Base-by-base conservation (phyloP, 139 green algal species). In the Trebouxia sp. region DNA sequence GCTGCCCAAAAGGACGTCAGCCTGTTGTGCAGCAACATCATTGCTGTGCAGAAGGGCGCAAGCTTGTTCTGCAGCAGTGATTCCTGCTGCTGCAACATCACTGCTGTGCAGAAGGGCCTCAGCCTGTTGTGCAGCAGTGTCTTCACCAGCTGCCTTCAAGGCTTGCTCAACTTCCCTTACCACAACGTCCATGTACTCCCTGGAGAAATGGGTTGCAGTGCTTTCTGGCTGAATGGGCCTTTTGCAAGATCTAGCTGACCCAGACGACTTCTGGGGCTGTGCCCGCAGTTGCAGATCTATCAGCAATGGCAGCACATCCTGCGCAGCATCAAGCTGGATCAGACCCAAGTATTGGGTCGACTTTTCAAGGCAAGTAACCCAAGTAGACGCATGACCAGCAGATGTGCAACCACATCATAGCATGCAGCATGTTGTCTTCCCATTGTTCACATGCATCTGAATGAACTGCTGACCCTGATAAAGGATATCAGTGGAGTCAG, bases 271-370 rank as follows among this genome's bases (percentile, higher is more conserved):
- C 62, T 72, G 62, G 32, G 42, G 20, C 11, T 26, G 24, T 22
- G 62, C 62, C 42, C 62, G 62, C 17, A 72, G 32, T 17, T 72
- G 62, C 32, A 72, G 62, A 35, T 72, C 62, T 3, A 72, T 12
- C 1, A 72, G 14, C 10, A 45, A 32, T 72, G 62, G 62, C 62
- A 72, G 12, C n/a, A 35, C 32, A 30, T 72, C 62, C 62, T 72
- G 62, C n/a, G n/a, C n/a, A n/a, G n/a, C n/a, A n/a, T n/a, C n/a
- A n/a, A n/a, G n/a, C n/a, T n/a, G n/a, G n/a, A n/a, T n/a, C n/a
- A n/a, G n/a, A n/a, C n/a, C n/a, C n/a, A n/a, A n/a, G n/a, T n/a
- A n/a, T n/a, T n/a, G n/a, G n/a, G n/a, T n/a, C n/a, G n/a, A n/a
- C n/a, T n/a, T n/a, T n/a, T n/a, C n/a, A n/a, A n/a, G n/a, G n/a